phyloP scores from a whole-genome alignment of 148 eudicot genomes.

The Silene latifolia region DNA sequence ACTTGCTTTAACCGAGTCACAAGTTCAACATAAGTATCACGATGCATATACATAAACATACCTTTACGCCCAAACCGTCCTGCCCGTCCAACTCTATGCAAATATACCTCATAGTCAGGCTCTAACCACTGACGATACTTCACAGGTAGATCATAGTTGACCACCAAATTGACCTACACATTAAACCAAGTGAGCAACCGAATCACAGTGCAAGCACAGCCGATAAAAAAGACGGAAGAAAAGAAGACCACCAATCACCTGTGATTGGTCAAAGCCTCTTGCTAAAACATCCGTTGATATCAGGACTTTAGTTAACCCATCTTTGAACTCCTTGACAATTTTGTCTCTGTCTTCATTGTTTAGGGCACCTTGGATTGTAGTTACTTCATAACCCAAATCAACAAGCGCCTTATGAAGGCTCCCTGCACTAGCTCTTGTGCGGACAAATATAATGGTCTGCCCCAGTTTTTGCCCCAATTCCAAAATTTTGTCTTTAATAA shows the following conservation, averaged over 20 bases:
- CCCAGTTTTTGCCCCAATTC: constrained; percentile 83
- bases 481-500: constrained; percentile 65
- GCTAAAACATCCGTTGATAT: constrained; percentile 93
- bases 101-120: constrained; percentile 85
- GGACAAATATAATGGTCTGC: constrained; percentile 84
- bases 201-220: neutral
- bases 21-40: no score
- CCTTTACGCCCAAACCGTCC: constrained; percentile 98
- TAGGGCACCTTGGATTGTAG: constrained; percentile 89
- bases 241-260: constrained; percentile 41
- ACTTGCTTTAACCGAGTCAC: no score
- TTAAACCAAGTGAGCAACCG: constrained; percentile 16
- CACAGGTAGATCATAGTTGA: constrained; percentile 93
- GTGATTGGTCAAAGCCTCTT: constrained; percentile 87
- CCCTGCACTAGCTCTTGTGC: constrained; percentile 63
- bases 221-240: neutral
- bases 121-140: no score
- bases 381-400: constrained; percentile 80
- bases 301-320: constrained; percentile 84
- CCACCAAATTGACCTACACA: constrained; percentile 77
- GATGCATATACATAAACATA: constrained; percentile 16
- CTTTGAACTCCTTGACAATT: constrained; percentile 83
- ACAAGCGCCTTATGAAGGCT: constrained; percentile 61
- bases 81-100: constrained; percentile 95
- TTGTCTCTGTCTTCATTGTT: constrained; percentile 76